Evolutionary conservation across 192 early-diverging fungal genomes (phyloP), one percentile per base, ranked within the genome.

Genomic region (Chytriomyces hyalinus): DNA sequence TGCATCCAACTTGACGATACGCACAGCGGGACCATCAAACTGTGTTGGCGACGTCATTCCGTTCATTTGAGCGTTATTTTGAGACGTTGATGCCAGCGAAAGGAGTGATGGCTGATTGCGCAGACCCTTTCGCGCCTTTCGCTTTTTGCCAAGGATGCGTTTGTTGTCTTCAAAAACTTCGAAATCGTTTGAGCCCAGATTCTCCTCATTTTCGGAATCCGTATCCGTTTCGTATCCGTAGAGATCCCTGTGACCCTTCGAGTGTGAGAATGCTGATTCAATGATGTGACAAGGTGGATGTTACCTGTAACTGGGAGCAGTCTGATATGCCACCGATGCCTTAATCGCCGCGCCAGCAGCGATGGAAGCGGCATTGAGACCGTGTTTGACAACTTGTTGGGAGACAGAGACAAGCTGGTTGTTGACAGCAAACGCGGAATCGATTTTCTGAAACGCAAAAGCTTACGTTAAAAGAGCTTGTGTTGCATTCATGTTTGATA

Each of bases 241-340:
- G 6, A 75, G n/a, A 28, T 84, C 82, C 44, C 66, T 49, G 36
- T 36, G 36, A 36, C 36, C 1, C 36, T 36, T 36, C 36, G 36
- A 3, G 36, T 36, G 36, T 36, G 36, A 36, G 36, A 36, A 36
- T 36, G 36, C 36, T 36, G 36, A 36, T 36, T 36, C 24, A 36
- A 36, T 36, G 36, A 36, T 4, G 36, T 4, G 36, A 36, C 36
- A 36, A 36, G 36, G 36, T 36, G 36, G 36, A 36, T 36, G 36
- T 36, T 36, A 36, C 36, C 36, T 36, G 57, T 80, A 76, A n/a
- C 75, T 64, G 6, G 79, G 79, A 20, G 82, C 75, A 50, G 62
- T 70, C 47, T 82, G 80, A 64, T 85, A 85, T 10, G 84, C 84
- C 9, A 85, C 67, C 7, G 77, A 80, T 7, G 84, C 81, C 63